phyloP scores from a whole-genome alignment of 176 grass and related monocot genomes.

The Eleusine indica region DNA sequence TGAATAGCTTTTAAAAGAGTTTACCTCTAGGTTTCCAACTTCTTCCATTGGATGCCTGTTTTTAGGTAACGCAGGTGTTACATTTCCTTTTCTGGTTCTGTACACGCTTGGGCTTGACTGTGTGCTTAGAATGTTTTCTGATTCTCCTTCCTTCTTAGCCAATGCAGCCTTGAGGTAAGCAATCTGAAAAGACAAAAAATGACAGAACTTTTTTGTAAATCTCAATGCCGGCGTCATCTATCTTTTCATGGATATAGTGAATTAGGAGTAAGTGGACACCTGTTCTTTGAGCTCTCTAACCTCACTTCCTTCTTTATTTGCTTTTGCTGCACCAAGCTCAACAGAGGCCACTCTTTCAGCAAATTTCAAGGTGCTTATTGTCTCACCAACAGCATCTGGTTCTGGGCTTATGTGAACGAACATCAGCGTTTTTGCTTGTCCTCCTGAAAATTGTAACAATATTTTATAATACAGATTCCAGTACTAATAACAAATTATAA shows the following conservation, averaged over 20 bases:
- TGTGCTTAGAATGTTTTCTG: constrained; percentile 48
- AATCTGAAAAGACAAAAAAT: constrained; percentile 50
- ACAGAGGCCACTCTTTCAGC: constrained; percentile 84
- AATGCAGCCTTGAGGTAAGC: constrained; percentile 75
- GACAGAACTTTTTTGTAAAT: constrained; percentile 24
- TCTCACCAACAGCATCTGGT: constrained; percentile 62
- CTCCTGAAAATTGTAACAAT: constrained; percentile 58
- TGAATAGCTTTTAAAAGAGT: constrained; percentile 2
- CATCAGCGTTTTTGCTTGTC: constrained; percentile 96
- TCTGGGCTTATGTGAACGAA: constrained; percentile 94
- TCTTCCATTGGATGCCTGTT: constrained; percentile 91
- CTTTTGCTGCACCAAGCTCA: constrained; percentile 70
- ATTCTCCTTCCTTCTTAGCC: constrained; percentile 60
- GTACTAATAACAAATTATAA: constrained; percentile 32
- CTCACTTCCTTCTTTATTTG: constrained; percentile 76
- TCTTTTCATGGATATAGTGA: constrained; percentile 7
- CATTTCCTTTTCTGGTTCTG: constrained; percentile 47
- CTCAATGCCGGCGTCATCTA: constrained; percentile 6
- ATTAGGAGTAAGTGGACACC: constrained; percentile 40
- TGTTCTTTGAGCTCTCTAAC: constrained; percentile 84
- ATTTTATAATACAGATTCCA: constrained; percentile 27
- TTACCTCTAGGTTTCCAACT: constrained; percentile 85
- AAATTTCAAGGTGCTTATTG: constrained; percentile 88
- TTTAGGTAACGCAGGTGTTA: constrained; percentile 44
- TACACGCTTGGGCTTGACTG: constrained; percentile 61